Conservation (phyloP, 805 yeast species). For the Ogataea thermomethanolica region DNA sequence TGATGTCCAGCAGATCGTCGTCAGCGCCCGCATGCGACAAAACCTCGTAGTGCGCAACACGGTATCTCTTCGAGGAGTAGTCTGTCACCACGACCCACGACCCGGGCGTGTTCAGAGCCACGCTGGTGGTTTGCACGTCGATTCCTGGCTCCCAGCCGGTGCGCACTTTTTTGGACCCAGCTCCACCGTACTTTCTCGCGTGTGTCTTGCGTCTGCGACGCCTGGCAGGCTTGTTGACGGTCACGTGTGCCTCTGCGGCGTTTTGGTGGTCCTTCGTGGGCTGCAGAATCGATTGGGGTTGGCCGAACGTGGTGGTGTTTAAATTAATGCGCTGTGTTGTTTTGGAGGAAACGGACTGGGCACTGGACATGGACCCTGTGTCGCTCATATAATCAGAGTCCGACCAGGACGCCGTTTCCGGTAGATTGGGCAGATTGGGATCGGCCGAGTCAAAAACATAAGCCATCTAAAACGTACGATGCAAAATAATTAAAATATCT, state of each 20-base stretch:
- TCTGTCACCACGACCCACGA: constrained; percentile 53
- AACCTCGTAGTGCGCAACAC: constrained; percentile 43
- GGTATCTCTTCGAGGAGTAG: constrained; percentile 41
- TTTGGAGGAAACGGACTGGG: neutral
- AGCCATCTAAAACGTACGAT: neutral
- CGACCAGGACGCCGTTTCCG: constrained; percentile 34
- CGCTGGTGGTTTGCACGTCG: constrained; percentile 47
- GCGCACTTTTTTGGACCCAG: constrained; percentile 38
- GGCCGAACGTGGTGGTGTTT: neutral
- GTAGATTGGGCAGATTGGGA: constrained; percentile 39
- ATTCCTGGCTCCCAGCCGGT: constrained; percentile 62
- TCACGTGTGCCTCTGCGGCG: constrained; percentile 4
- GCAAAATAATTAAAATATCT: too few species aligned
- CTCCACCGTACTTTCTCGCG: constrained; percentile 34
- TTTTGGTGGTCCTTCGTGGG: constrained; percentile 5
- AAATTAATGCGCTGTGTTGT: neutral
- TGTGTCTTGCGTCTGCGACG: constrained; percentile 8
- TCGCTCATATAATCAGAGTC: constrained; percentile 29
- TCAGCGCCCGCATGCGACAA: constrained; percentile 26
- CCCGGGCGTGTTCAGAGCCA: constrained; percentile 48
- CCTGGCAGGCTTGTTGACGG: neutral
- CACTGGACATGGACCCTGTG: neutral
- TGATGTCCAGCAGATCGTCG: constrained; percentile 14
- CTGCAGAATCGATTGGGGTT: neutral
- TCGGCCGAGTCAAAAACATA: constrained; percentile 38